Base-by-base conservation (phyloP, 148 eudicot species). In the Vaccinium darrowii region DNA sequence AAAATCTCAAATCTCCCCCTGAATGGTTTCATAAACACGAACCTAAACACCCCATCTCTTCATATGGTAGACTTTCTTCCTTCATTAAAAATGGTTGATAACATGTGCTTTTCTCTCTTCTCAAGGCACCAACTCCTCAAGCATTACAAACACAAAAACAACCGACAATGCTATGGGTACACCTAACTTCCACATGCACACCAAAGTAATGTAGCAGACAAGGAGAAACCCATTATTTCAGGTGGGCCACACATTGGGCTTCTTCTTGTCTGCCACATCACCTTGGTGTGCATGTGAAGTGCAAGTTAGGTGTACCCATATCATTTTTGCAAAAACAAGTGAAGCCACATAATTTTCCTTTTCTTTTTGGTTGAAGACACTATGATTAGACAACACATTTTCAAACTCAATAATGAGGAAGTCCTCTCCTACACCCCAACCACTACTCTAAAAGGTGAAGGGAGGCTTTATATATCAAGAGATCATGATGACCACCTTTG, bases 91-190 rank as follows among this genome's bases (percentile, higher is more conserved):
- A 54, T 15, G 63, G 63, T 7, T 43, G 47, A 43, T 43, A 5
- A n/a, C 69, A 62, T 62, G 69, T 62, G 69, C 69, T 62, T 62
- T 62, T 62, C 27, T 62, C 27, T 62, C 27, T 62, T 62, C 69
- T 62, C 69, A 21, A n/a, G 69, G 69, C 69, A 62, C 69, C 69
- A n/a, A 62, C 69, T n/a, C 69, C 69, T n/a, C 69, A 62, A 62
- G 27, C 69, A 62, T n/a, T 62, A n/a, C 27, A n/a, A 62, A 62
- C 69, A n/a, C 69, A n/a, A 62, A 62, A 62, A 19, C 23, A 60
- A 60, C 39, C 39, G 2, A 36, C 39, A 36, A 36, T 36, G 3
- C 39, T 36, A 36, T 36, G 39, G 39, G 39, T 2, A 36, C 39
- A 36, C 39, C 39, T 36, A 36, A 36, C 39, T 36, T 36, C 39